phyloP scores from a whole-genome alignment of 768 basidiomycete genomes.

The Phanerodontia chrysosporium region DNA sequence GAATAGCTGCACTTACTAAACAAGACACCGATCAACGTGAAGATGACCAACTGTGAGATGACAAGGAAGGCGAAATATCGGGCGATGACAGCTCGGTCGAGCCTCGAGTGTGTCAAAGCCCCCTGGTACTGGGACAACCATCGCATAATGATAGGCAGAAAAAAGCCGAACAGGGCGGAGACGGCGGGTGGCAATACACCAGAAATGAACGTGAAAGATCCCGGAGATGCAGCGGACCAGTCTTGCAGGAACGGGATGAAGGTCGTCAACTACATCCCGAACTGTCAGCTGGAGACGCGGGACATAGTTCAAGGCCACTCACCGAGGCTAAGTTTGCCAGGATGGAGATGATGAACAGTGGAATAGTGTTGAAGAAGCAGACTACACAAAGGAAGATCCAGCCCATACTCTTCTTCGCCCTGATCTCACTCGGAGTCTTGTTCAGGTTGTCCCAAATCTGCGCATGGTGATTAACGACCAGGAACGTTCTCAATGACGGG shows the following conservation, averaged over 20 bases:
- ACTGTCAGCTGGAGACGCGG: neutral
- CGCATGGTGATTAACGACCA: neutral
- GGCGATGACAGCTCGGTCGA: conserved; percentile 88
- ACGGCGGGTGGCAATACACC: conserved; percentile 92
- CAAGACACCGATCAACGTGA: conserved; percentile 86
- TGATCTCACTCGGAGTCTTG: conserved; percentile 59
- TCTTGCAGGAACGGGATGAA: conserved; percentile 72
- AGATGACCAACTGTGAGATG: conserved; percentile 90
- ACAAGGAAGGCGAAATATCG: conserved; percentile 94
- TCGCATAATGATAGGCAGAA: conserved; percentile 90
- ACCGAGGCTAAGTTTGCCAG: conserved; percentile 88
- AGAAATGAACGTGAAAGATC: conserved; percentile 78
- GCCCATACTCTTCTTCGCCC: conserved; percentile 69
- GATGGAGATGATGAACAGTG: conserved; percentile 84
- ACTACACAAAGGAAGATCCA: conserved; percentile 72
- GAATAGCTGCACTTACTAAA: conserved; percentile 56
- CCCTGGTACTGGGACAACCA: conserved; percentile 72
- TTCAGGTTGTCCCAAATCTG: conserved; percentile 92
- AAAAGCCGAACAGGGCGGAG: conserved; percentile 83
- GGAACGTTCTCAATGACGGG: neutral
- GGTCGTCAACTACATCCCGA: conserved; percentile 46
- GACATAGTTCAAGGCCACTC: conserved; percentile 22
- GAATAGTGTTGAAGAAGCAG: conserved; percentile 94
- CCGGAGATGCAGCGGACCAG: conserved; percentile 63
- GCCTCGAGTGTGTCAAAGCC: conserved; percentile 63